phyloP scores from a whole-genome alignment of 208 protist species.

The Borovskyia barvae region DNA sequence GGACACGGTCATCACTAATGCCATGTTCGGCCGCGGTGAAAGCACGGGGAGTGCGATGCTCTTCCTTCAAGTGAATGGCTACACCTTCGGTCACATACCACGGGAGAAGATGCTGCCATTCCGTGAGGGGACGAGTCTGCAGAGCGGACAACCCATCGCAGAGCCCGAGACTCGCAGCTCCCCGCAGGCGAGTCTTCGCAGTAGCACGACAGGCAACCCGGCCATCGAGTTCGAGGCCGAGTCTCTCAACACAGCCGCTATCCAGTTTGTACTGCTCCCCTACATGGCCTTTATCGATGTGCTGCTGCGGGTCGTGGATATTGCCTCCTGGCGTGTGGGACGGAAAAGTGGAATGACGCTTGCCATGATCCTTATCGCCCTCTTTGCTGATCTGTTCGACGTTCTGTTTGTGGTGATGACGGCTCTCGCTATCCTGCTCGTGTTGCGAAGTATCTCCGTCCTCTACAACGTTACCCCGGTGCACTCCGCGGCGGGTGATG shows the following conservation, averaged over 20 bases:
- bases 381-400: constrained; percentile 52
- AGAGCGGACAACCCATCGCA: background rate
- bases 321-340: constrained; percentile 61
- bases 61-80: constrained; percentile 62
- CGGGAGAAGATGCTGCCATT: constrained; percentile 35
- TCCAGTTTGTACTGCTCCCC: constrained; percentile 74
- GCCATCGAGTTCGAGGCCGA: constrained; percentile 3
- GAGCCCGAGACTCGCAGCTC: constrained; percentile 10
- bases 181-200: background rate
- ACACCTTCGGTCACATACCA: constrained; percentile 58
- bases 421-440: constrained; percentile 30
- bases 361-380: constrained; percentile 35
- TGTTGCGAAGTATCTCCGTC: constrained; percentile 44
- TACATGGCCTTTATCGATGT: constrained; percentile 72
- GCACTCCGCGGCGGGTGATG: constrained; percentile 8
- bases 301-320: constrained; percentile 48
- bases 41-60: constrained; percentile 67
- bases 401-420: constrained; percentile 42
- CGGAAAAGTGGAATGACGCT: constrained; percentile 62
- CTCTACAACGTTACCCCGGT: constrained; percentile 53
- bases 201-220: background rate
- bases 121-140: background rate
- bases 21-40: constrained; percentile 71
- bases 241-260: constrained; percentile 38
- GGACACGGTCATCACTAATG: constrained; percentile 62